Conservation (phyloP, 768 basidiomycete species). For the Trametes sanguinea region DNA sequence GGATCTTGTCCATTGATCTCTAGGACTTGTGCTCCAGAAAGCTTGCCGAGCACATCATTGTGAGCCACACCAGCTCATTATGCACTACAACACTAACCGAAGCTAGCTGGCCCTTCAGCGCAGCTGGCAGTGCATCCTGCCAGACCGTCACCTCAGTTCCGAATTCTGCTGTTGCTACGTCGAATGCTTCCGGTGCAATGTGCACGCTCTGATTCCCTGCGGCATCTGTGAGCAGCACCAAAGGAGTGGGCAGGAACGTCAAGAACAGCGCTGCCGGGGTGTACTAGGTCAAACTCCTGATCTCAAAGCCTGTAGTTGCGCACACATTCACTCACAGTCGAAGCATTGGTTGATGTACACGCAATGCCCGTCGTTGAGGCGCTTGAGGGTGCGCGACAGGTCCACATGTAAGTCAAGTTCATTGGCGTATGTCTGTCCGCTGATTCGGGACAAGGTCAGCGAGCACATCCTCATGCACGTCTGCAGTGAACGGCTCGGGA, state of each 20-base stretch:
- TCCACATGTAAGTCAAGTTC: slow-evolving; percentile 61
- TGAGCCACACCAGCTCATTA: background rate
- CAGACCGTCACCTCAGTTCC: slow-evolving; percentile 53
- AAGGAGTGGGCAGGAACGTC: slow-evolving; percentile 50
- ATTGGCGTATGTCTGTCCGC: slow-evolving; percentile 43
- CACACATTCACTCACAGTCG: slow-evolving; percentile 41
- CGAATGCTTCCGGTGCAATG: slow-evolving; percentile 55
- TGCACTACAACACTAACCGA: slow-evolving; percentile 36
- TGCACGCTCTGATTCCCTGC: slow-evolving; percentile 50
- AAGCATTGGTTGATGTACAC: slow-evolving; percentile 57
- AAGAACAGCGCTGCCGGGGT: slow-evolving; percentile 28
- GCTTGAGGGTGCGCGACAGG: slow-evolving; percentile 52
- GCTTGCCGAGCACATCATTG: slow-evolving; percentile 22
- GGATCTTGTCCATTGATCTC: slow-evolving; percentile 55
- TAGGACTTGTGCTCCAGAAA: slow-evolving; percentile 54
- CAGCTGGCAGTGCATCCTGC: slow-evolving; percentile 51
- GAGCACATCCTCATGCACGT: slow-evolving; percentile 59
- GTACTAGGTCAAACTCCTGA: background rate
- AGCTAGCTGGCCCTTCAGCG: slow-evolving; percentile 47
- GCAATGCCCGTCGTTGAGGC: slow-evolving; percentile 61
- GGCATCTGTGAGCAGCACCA: slow-evolving; percentile 48
- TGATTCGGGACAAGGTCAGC: slow-evolving; percentile 52
- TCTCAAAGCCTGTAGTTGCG: no score
- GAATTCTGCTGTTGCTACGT: slow-evolving; percentile 50
- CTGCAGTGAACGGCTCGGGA: slow-evolving; percentile 51